Percentiles rank a stretch among this genome's conserved stretches.
phyloP scores from a whole-genome alignment of 1,139 yeast genomes.

The Blastobotrys serpentis region DNA sequence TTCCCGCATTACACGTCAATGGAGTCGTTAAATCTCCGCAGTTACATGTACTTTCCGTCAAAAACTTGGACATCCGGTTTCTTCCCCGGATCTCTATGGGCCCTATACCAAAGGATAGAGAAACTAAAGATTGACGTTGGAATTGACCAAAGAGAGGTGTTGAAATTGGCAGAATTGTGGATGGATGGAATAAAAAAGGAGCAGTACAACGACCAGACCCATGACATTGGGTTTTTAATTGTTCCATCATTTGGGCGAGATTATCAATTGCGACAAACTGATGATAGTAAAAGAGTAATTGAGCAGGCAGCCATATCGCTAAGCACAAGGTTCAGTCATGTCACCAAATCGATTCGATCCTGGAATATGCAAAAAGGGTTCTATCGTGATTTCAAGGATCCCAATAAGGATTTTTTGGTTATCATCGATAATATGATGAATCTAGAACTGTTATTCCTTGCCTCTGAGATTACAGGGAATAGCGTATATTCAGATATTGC shows the following conservation, averaged over 20 bases:
- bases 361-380: conserved; percentile 32
- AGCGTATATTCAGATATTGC: conserved; percentile 33
- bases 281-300: conserved; percentile 27
- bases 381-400: conserved; percentile 23
- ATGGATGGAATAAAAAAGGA: conserved; percentile 28
- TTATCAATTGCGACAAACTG: conserved; percentile 25
- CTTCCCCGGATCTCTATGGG: conserved; percentile 35
- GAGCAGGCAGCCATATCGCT: conserved; percentile 35
- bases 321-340: conserved; percentile 31
- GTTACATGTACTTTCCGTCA: conserved; percentile 5
- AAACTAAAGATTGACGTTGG: neutral
- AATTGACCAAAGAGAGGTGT: neutral
- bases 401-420: conserved; percentile 32
- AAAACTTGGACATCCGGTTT: conserved; percentile 35
- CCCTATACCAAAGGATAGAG: conserved; percentile 30
- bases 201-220: conserved; percentile 34
- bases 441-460: conserved; percentile 34
- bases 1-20: conserved; percentile 17
- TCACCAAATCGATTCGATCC: conserved; percentile 33
- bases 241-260: conserved; percentile 34
- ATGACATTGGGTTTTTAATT: conserved; percentile 36
- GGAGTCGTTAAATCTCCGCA: neutral
- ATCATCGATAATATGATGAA: conserved; percentile 40
- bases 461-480: conserved; percentile 34
- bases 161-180: conserved; percentile 26